A percentile compares a stretch with the other conserved stretches of the same genome.
Evolutionary conservation across 2,329 filamentous ascomycete species (phyloP).

Genomic region (Cladosporium oxysporum): DNA sequence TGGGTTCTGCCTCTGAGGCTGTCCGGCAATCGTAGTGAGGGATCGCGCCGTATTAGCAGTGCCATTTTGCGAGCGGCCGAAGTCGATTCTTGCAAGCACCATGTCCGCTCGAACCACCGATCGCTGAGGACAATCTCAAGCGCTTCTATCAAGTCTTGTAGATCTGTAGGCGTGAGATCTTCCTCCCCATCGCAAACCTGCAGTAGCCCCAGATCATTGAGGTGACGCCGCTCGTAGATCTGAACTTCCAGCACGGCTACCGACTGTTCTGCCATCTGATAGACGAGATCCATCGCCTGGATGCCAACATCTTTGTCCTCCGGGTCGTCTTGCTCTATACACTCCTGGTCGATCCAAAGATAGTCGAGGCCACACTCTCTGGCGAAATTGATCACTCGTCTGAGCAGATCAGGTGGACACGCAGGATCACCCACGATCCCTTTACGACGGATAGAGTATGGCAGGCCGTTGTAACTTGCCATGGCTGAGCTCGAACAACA

Average conservation of each 20-base stretch:
- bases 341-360: slow-evolving; percentile 26
- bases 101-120: slow-evolving; percentile 21
- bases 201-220: slow-evolving; percentile 24
- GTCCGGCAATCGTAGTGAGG: background rate
- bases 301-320: slow-evolving; percentile 21
- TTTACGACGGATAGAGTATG: background rate
- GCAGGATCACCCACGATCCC: background rate
- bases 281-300: slow-evolving; percentile 26
- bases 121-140: slow-evolving; percentile 20
- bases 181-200: background rate
- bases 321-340: slow-evolving; percentile 22
- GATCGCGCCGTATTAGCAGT: slow-evolving; percentile 9
- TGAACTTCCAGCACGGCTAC: slow-evolving; percentile 20
- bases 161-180: background rate
- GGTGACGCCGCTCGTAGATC: slow-evolving; percentile 27
- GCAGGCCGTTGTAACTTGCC: background rate
- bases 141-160: slow-evolving; percentile 13
- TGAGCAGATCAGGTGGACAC: slow-evolving; percentile 15
- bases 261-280: slow-evolving; percentile 18
- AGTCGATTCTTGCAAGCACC: slow-evolving; percentile 23
- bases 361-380: slow-evolving; percentile 10
- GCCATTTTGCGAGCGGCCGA: slow-evolving; percentile 16
- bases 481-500: slow-evolving; percentile 16
- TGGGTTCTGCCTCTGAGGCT: background rate
- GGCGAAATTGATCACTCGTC: slow-evolving; percentile 17